Conservation (phyloP, 345 rosid species). For the Turritis glabra region DNA sequence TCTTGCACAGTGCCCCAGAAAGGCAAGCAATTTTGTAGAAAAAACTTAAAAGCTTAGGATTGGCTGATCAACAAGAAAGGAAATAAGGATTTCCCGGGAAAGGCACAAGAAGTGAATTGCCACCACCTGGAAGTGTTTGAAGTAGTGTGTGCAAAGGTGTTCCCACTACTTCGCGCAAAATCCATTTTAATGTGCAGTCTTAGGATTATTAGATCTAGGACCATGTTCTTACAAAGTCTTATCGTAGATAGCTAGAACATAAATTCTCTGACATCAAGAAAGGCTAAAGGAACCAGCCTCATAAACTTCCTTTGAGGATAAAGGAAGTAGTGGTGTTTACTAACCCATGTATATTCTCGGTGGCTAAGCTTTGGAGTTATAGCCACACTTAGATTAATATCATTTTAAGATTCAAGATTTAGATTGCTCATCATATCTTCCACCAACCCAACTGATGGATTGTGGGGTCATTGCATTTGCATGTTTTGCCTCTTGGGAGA, state of each 20-base stretch:
- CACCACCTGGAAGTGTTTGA: constrained; percentile 41
- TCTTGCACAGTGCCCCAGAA: constrained; percentile 40
- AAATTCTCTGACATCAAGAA: constrained; percentile 25
- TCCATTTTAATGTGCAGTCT: constrained; percentile 56
- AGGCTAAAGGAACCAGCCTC: constrained; percentile 25
- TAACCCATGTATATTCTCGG: constrained; percentile 50
- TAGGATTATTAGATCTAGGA: constrained; percentile 66
- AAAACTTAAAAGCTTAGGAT: constrained; percentile 52
- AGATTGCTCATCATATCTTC: constrained; percentile 41
- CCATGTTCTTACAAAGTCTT: constrained; percentile 46
- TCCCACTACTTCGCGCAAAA: constrained; percentile 44
- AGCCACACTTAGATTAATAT: constrained; percentile 55
- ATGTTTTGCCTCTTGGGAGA: constrained; percentile 69
- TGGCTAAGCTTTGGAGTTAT: constrained; percentile 68
- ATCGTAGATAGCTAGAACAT: constrained; percentile 32
- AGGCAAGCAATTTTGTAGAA: constrained; percentile 44
- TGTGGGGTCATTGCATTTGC: constrained; percentile 64
- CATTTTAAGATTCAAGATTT: constrained; percentile 22
- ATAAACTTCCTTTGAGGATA: constrained; percentile 49
- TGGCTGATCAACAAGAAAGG: constrained; percentile 56
- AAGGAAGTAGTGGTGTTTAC: constrained; percentile 40
- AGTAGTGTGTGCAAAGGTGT: constrained; percentile 43
- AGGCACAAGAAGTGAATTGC: constrained; percentile 49
- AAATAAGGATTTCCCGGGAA: constrained; percentile 56
- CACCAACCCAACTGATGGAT: constrained; percentile 61